Percentiles rank a stretch among this genome's conserved stretches.
Evolutionary conservation across 805 yeast species (phyloP).

Genomic region (Yarrowia sp.): DNA sequence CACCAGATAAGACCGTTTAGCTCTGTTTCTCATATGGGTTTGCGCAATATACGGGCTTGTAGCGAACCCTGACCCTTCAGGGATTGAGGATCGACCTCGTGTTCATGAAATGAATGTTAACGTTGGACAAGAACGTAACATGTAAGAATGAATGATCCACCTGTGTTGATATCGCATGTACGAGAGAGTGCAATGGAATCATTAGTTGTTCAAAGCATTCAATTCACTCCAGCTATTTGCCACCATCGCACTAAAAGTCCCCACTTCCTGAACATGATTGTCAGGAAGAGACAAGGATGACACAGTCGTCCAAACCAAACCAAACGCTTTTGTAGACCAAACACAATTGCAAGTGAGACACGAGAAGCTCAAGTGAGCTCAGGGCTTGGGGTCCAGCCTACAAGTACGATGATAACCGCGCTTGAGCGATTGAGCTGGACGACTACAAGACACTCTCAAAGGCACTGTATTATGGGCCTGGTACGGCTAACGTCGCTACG

Average conservation of each 20-base stretch:
- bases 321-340: too few species aligned
- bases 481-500: not conserved
- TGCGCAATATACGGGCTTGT: not conserved
- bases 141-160: too few species aligned
- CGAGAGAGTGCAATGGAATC: too few species aligned
- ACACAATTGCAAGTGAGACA: not conserved
- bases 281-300: not conserved
- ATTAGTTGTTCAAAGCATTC: too few species aligned
- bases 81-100: slow-evolving; percentile 16
- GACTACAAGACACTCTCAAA: too few species aligned
- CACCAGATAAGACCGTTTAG: not conserved
- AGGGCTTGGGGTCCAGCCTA: too few species aligned
- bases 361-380: too few species aligned
- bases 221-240: too few species aligned
- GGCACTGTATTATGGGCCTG: not conserved
- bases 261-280: slow-evolving; percentile 1
- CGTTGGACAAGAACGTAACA: not conserved
- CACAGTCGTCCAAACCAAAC: too few species aligned
- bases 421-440: not conserved
- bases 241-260: not conserved
- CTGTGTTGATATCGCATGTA: too few species aligned
- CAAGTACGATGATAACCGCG: slow-evolving; percentile 1
- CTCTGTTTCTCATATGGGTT: slow-evolving; percentile 2
- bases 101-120: slow-evolving; percentile 2
- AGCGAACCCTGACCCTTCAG: not conserved